Percentiles rank a stretch among this genome's conserved stretches.
These are phyloP conservation scores for Macrophomina tecta DNA, from an alignment of 2,329 filamentous ascomycete species.

Conservation along the genomic window DNA sequence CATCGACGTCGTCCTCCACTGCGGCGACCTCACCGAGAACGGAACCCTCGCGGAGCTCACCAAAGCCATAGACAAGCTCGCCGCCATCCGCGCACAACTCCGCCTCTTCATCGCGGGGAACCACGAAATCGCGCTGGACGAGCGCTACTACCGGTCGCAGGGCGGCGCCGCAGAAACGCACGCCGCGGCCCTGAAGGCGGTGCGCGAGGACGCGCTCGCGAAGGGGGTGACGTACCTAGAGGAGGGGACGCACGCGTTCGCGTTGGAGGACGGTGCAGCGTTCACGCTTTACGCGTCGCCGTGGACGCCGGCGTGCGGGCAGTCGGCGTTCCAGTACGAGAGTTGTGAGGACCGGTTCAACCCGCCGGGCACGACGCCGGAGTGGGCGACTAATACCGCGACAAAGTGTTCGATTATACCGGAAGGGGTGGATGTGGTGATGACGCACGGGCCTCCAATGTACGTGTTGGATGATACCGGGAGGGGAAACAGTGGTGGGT, in stretches of 20 bases:
- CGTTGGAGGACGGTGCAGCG: slow-evolving; percentile 54
- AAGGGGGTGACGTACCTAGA: slow-evolving; percentile 60
- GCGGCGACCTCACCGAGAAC: slow-evolving; percentile 63
- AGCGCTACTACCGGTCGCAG: slow-evolving; percentile 49
- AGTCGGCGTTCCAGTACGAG: slow-evolving; percentile 63
- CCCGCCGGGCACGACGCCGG: slow-evolving; percentile 37
- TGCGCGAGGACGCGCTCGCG: slow-evolving; percentile 33
- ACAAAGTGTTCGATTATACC: slow-evolving; percentile 35
- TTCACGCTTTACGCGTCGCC: slow-evolving; percentile 59
- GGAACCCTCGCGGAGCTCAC: slow-evolving; percentile 56
- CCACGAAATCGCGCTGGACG: slow-evolving; percentile 65
- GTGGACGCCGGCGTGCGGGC: slow-evolving; percentile 62
- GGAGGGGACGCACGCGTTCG: slow-evolving; percentile 58
- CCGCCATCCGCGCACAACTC: slow-evolving; percentile 57
- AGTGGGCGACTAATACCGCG: slow-evolving; percentile 30
- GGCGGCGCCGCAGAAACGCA: slow-evolving; percentile 34
- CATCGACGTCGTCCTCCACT: slow-evolving; percentile 62
- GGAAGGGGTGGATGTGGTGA: slow-evolving; percentile 60
- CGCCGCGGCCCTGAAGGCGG: slow-evolving; percentile 29
- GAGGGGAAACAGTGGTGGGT: slow-evolving; percentile 52
- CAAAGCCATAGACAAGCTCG: slow-evolving; percentile 54
- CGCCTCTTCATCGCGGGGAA: slow-evolving; percentile 69
- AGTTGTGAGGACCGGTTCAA: slow-evolving; percentile 60
- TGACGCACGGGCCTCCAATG: slow-evolving; percentile 66
- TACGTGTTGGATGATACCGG: slow-evolving; percentile 54